Evolutionary conservation across 345 rosid species (phyloP), one percentile per base, ranked within the genome.

Genomic region (Toxicodendron radicans): DNA sequence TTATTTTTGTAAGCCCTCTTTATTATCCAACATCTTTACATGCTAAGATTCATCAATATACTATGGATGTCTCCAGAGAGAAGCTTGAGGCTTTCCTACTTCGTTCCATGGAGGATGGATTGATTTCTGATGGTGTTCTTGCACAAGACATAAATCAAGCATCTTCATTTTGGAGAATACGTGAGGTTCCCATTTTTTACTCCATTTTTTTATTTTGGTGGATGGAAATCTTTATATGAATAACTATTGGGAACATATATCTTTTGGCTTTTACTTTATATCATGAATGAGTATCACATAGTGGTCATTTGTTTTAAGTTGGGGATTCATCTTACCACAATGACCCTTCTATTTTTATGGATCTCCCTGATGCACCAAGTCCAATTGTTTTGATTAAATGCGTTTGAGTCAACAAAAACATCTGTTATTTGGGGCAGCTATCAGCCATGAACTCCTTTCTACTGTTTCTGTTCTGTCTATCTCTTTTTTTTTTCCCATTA

Each of bases 61-160:
- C 45, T 73, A 49, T 73, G 49, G 56, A 68, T 79, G 68, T 64
- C 68, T 79, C 52, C 87, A 95, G 98, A 79, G 97, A 90, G 85
- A 95, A 90, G 78, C 93, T 95, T 72, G 99, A 95, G 85, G 93
- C 91, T 54, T 95, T 95, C 81, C 79, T 95, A 58, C 82, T 93
- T 73, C 72, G 79, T 64, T 82, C 99, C 8, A 75, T 95, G 86
- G 97, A 93, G 83, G 81, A 85, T 79, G 95, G 93, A 75, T 83
- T 93, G 81, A 85, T 93, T 81, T 89, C 95, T 78, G 97, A 95
- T 82, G 98, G 99, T 49, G 91, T 87, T 66, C 81, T 95, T 73
- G 97, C 99, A 58, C 99, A 93, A 87, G 98, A 95, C 83, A 87
- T 88, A 35, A 90, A 91, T 84, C 98, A 95, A 71, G 91, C 92